A percentile compares a stretch with the other conserved stretches of the same genome.
phyloP scores from a whole-genome alignment of 768 basidiomycete species.

The Termitomyces sp. region DNA sequence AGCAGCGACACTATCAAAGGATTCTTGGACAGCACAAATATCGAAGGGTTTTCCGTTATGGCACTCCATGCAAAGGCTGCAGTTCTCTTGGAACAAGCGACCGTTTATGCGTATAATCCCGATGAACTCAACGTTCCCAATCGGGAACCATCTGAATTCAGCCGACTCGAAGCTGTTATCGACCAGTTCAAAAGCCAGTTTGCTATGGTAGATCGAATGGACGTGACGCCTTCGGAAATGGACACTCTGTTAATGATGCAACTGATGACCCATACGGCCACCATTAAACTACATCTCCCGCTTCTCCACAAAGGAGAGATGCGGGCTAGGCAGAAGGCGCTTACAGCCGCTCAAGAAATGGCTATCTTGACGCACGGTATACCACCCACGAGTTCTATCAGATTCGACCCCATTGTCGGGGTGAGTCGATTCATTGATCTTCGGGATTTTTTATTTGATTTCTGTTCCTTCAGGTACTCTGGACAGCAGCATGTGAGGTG shows the following conservation, averaged over 20 bases:
- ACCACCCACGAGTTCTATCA: constrained; percentile 6
- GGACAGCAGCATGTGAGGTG: constrained; percentile 15
- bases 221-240: constrained; percentile 9
- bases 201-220: constrained; percentile 13
- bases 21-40: constrained; percentile 19
- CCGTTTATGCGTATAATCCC: constrained; percentile 3
- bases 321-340: constrained; percentile 12
- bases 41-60: constrained; percentile 19
- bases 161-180: constrained; percentile 10
- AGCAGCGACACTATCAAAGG: constrained; percentile 20
- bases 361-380: constrained; percentile 12
- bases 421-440: constrained; percentile 2
- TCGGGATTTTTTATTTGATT: not conserved
- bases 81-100: constrained; percentile 28
- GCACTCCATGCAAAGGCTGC: constrained; percentile 24
- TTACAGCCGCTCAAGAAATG: constrained; percentile 11
- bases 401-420: constrained; percentile 12
- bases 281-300: constrained; percentile 19
- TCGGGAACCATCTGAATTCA: constrained; percentile 1
- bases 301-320: constrained; percentile 7
- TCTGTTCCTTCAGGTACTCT: constrained; percentile 9
- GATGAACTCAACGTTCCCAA: constrained; percentile 2
- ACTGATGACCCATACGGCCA: constrained; percentile 27
- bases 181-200: constrained; percentile 20
- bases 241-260: constrained; percentile 24